These are phyloP conservation scores for Secale cereale DNA, from an alignment of 176 grass and related monocot genomes.

Conservation along the genomic window DNA sequence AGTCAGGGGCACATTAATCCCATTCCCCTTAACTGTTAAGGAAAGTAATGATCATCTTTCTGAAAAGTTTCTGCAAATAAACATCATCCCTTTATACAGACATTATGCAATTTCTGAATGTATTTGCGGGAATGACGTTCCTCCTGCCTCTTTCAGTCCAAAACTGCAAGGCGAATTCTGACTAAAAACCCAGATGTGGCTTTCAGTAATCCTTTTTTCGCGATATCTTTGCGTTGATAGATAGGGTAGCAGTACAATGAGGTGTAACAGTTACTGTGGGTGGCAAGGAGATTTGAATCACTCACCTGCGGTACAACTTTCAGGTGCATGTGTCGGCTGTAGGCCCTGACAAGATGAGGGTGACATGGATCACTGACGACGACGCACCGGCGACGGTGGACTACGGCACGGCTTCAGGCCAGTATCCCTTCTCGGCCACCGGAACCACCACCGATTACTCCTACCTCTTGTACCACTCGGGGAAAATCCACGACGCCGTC, in stretches of 20 bases:
- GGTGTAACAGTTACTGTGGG: too few relatives aligned
- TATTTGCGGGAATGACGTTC: neutral
- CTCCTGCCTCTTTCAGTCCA: neutral
- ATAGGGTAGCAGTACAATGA: too few relatives aligned
- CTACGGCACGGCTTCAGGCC: conserved; percentile 51
- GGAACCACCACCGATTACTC: conserved; percentile 55
- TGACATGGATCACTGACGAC: conserved; percentile 72
- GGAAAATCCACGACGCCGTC: conserved; percentile 58
- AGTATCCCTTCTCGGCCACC: conserved; percentile 39
- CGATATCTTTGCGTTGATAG: too few relatives aligned
- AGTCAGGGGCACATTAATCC: neutral
- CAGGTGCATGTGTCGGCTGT: conserved; percentile 82
- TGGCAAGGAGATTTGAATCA: neutral
- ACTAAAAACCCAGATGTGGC: neutral
- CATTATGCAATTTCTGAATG: too few relatives aligned
- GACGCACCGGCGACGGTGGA: conserved; percentile 48
- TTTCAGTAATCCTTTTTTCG: too few relatives aligned
- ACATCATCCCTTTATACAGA: neutral
- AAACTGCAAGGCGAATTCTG: neutral
- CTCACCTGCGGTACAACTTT: neutral
- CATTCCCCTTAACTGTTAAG: neutral
- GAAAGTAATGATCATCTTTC: neutral
- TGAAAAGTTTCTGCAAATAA: neutral
- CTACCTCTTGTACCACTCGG: conserved; percentile 46
- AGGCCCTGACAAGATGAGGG: conserved; percentile 21